Percentiles rank a stretch among this genome's conserved stretches.
phyloP scores from a whole-genome alignment of 306 rosid genomes.

The Casuarina equisetifolia region DNA sequence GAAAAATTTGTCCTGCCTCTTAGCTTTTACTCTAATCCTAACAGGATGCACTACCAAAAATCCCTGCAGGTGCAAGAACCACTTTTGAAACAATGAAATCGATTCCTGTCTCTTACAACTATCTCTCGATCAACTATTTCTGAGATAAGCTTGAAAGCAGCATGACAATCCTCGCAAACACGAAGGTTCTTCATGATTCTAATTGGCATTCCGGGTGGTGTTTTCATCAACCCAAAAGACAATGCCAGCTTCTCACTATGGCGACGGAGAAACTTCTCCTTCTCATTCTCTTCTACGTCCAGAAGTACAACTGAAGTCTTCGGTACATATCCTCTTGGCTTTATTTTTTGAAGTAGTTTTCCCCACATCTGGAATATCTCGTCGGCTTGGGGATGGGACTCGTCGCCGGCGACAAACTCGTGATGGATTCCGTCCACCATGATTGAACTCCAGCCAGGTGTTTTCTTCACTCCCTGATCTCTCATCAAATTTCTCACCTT shows the following conservation, averaged over 20 bases:
- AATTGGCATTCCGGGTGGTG: conserved; percentile 41
- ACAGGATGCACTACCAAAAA: conserved; percentile 34
- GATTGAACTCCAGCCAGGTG: conserved; percentile 55
- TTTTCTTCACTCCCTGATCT: conserved; percentile 49
- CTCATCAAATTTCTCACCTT: conserved; percentile 48
- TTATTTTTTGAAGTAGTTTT: conserved; percentile 42
- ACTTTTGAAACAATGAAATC: conserved; percentile 51
- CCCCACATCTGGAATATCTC: conserved; percentile 45
- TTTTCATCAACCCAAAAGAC: conserved; percentile 49
- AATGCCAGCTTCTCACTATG: conserved; percentile 56
- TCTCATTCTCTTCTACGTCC: conserved; percentile 51
- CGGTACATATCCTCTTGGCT: conserved; percentile 49
- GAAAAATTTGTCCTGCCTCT: too few species aligned
- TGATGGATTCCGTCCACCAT: conserved; percentile 41
- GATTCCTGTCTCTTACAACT: conserved; percentile 43
- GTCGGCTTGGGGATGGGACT: conserved; percentile 47
- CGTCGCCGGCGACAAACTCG: conserved; percentile 54
- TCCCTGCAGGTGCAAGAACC: conserved; percentile 49
- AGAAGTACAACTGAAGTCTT: conserved; percentile 54
- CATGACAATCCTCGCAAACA: conserved; percentile 59
- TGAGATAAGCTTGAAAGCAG: conserved; percentile 44
- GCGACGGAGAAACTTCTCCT: conserved; percentile 41
- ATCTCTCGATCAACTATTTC: conserved; percentile 38
- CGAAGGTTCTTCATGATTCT: conserved; percentile 63
- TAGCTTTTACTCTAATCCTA: too few species aligned